Conservation (phyloP, 1,284 basidiomycete genomes). For the Tilletia setariae region DNA sequence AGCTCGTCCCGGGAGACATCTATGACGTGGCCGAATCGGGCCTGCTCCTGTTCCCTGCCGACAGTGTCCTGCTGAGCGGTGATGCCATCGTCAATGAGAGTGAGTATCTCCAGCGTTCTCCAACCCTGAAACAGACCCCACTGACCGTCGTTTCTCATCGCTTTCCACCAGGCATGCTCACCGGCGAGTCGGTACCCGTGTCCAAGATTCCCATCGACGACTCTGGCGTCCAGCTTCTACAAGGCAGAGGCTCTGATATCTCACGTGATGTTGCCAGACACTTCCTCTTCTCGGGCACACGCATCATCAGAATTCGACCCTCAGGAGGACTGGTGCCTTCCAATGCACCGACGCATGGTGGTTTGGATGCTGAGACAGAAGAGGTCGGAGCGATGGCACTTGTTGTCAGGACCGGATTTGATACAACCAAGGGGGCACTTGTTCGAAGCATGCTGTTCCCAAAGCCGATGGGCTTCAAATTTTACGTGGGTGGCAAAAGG, state of each 20-base stretch:
- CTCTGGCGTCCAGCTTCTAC: constrained; percentile 33
- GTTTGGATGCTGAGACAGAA: not conserved
- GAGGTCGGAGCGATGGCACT: constrained; percentile 68
- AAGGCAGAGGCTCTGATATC: constrained; percentile 57
- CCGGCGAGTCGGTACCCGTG: constrained; percentile 90
- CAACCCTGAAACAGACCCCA: not conserved
- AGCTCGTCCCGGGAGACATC: constrained; percentile 88
- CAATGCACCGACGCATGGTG: constrained; percentile 5
- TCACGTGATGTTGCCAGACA: constrained; percentile 72
- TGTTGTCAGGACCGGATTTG: constrained; percentile 91
- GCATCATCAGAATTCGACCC: constrained; percentile 78
- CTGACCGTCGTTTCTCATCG: not conserved
- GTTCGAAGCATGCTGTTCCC: constrained; percentile 98
- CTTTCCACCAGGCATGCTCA: constrained; percentile 69
- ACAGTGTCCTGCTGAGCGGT: constrained; percentile 85
- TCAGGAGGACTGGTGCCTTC: constrained; percentile 16
- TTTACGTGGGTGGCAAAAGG: constrained; percentile 61
- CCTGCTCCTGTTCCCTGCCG: constrained; percentile 78
- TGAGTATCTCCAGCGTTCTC: not conserved
- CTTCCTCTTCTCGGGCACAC: constrained; percentile 88
- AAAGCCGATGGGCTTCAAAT: constrained; percentile 88
- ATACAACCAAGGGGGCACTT: constrained; percentile 94
- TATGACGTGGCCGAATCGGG: constrained; percentile 78
- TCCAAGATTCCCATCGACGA: constrained; percentile 69
- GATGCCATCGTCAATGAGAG: constrained; percentile 98